Conservation (phyloP, 768 basidiomycete genomes). For the Pleurotus tuber-regium region DNA sequence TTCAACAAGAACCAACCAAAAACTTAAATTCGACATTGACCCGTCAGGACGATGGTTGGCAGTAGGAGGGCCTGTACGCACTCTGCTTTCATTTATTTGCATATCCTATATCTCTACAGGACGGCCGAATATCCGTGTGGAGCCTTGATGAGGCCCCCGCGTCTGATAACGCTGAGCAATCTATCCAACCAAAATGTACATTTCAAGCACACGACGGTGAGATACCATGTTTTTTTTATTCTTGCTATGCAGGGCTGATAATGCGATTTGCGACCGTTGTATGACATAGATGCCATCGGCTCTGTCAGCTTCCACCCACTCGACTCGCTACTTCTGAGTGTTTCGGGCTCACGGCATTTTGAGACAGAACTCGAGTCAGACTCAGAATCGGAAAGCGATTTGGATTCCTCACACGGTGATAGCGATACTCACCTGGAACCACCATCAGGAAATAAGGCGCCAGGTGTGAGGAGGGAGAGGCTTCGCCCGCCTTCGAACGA, state of each 20-base stretch:
- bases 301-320: conserved; percentile 74
- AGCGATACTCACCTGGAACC: background rate
- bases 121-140: conserved; percentile 60
- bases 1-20: conserved; percentile 61
- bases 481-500: conserved; percentile 15
- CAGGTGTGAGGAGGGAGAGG: background rate
- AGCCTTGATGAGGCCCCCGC: conserved; percentile 32
- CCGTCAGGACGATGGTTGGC: conserved; percentile 58
- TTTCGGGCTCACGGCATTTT: conserved; percentile 81
- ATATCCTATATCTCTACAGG: conserved; percentile 31
- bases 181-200: conserved; percentile 25
- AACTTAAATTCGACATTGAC: conserved; percentile 76
- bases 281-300: conserved; percentile 76
- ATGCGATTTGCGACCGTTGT: no score
- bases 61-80: conserved; percentile 65
- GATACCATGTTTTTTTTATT: conserved; percentile 12
- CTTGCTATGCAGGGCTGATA: background rate
- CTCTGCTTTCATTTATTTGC: background rate
- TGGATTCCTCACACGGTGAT: conserved; percentile 15
- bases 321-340: conserved; percentile 54
- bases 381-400: conserved; percentile 22
- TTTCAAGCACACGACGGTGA: conserved; percentile 60
- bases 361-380: conserved; percentile 20
- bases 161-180: conserved; percentile 16
- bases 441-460: background rate